phyloP scores from a whole-genome alignment of 1,284 basidiomycete species.

The Cutaneotrichosporon sp. region DNA sequence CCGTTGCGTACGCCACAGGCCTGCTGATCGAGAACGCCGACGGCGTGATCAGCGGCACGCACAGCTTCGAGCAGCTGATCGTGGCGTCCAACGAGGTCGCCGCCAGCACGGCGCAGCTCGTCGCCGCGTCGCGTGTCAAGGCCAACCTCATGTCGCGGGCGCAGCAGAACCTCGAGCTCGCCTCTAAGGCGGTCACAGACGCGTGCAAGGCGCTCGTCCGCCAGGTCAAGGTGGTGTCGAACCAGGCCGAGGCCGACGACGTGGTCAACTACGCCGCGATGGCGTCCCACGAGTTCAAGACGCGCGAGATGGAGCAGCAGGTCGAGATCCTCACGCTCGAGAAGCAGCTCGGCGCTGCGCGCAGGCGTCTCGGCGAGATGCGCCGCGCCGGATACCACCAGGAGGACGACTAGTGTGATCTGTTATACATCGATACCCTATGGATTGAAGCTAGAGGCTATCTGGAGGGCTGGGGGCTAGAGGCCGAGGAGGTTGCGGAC shows the following conservation, averaged over 20 bases:
- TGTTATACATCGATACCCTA: constrained; percentile 16
- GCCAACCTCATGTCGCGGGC: constrained; percentile 98
- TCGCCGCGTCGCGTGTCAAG: constrained; percentile 97
- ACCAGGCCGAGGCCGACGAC: constrained; percentile 76
- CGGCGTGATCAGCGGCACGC: constrained; percentile 93
- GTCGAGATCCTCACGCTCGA: constrained; percentile 96
- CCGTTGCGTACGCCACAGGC: constrained; percentile 96
- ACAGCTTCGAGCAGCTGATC: constrained; percentile 97
- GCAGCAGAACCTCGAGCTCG: constrained; percentile 91
- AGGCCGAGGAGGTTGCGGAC: constrained; percentile 57
- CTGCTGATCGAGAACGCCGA: constrained; percentile 97
- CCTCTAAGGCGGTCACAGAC: constrained; percentile 96
- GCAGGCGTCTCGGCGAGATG: constrained; percentile 84
- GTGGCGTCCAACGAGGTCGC: constrained; percentile 99
- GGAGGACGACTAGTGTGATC: constrained; percentile 39
- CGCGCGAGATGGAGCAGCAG: constrained; percentile 97
- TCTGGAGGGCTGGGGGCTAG: too few species aligned
- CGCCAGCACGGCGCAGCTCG: constrained; percentile 94
- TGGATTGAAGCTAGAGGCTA: too few species aligned
- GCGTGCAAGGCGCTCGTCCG: constrained; percentile 97
- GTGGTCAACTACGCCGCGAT: constrained; percentile 87
- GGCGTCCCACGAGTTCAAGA: constrained; percentile 96
- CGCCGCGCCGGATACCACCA: constrained; percentile 73
- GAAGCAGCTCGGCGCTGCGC: constrained; percentile 88
- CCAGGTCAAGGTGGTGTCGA: constrained; percentile 94